phyloP scores from a whole-genome alignment of 164 flowering plant species.

The Sedum album region DNA sequence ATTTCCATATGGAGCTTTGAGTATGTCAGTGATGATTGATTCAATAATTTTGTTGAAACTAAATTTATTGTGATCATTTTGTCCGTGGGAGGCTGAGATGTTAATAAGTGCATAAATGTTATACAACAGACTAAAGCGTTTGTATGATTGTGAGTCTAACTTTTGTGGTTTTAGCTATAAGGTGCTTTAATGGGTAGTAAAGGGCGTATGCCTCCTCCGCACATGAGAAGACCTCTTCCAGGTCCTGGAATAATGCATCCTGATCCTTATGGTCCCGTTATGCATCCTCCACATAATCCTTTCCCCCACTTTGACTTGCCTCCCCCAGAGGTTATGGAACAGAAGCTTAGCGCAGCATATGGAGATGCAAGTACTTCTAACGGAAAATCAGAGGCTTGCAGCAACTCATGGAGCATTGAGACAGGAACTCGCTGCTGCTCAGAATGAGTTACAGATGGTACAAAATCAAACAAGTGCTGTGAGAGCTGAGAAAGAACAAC shows the following conservation, averaged over 20 bases:
- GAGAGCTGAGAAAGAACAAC: conserved; percentile 70
- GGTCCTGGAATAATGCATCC: conserved; percentile 55
- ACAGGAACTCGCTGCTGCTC: conserved; percentile 83
- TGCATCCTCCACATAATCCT: conserved; percentile 42
- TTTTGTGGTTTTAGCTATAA: not conserved
- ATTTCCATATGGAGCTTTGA: too few species aligned
- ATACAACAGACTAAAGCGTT: too few species aligned
- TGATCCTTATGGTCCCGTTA: conserved; percentile 53
- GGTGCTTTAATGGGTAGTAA: conserved; percentile 58
- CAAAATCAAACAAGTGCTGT: conserved; percentile 53
- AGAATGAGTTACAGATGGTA: conserved; percentile 70
- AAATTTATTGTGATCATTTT: too few species aligned
- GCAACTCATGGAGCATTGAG: conserved; percentile 73
- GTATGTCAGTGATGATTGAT: too few species aligned
- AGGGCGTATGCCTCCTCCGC: conserved; percentile 72
- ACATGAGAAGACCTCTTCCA: conserved; percentile 51
- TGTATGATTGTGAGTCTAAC: not conserved
- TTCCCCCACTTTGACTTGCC: conserved; percentile 63
- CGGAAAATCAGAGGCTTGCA: conserved; percentile 90
- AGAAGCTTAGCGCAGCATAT: conserved; percentile 68
- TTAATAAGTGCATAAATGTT: too few species aligned
- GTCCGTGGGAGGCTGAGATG: too few species aligned
- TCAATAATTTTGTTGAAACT: too few species aligned
- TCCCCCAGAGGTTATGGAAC: conserved; percentile 78
- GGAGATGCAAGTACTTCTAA: conserved; percentile 74